phyloP scores from a whole-genome alignment of 1,284 basidiomycete genomes.

The Ustilago lituana region DNA sequence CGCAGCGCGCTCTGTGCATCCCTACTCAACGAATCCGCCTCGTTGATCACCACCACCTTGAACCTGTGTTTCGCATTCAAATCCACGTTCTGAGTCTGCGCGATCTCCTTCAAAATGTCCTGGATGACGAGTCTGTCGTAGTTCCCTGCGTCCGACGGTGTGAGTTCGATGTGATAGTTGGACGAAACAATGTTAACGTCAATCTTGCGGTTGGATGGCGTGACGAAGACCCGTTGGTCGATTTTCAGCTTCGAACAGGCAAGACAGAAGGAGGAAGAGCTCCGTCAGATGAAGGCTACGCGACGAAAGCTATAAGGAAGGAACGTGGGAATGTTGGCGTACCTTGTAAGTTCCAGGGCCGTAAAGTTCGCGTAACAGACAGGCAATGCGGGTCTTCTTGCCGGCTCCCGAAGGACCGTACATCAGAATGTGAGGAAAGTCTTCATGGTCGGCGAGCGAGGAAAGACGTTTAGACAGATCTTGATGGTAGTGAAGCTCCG shows the following conservation, averaged over 20 bases:
- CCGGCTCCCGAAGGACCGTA: constrained; percentile 97
- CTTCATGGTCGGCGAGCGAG: constrained; percentile 73
- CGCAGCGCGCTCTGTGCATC: constrained; percentile 97
- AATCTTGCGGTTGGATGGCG: constrained; percentile 91
- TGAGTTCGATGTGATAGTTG: constrained; percentile 96
- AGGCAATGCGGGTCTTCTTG: constrained; percentile 92
- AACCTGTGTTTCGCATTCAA: constrained; percentile 93
- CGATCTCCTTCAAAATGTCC: constrained; percentile 96
- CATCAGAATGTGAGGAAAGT: constrained; percentile 97
- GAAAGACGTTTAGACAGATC: constrained; percentile 81
- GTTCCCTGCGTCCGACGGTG: constrained; percentile 95
- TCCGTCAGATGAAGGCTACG: no score
- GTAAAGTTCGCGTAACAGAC: constrained; percentile 85
- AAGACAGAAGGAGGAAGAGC: constrained; percentile 39
- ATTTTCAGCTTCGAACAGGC: constrained; percentile 81
- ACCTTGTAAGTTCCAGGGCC: constrained; percentile 93
- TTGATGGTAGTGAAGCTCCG: constrained; percentile 87
- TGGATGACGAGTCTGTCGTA: constrained; percentile 96
- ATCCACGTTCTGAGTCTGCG: constrained; percentile 98
- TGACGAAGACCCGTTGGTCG: constrained; percentile 94
- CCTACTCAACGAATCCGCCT: constrained; percentile 91
- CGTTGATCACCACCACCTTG: constrained; percentile 99
- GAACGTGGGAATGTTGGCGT: no score
- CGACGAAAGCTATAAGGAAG: no score
- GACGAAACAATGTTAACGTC: constrained; percentile 93